Base-by-base conservation (phyloP, 208 protist species). In the Crithidia thermophila region DNA sequence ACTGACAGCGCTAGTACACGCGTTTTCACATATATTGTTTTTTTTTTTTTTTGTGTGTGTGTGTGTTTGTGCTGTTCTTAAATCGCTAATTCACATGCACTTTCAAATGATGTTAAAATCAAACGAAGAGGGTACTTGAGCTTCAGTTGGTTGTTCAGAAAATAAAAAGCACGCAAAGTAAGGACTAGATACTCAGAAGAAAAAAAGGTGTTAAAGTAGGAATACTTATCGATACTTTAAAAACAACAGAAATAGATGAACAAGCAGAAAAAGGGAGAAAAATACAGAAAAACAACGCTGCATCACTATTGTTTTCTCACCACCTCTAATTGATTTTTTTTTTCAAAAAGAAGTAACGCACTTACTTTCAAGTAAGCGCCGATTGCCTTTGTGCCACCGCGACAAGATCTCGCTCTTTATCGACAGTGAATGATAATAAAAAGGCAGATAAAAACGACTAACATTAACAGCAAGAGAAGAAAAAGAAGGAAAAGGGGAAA, bases 191-290 rank as follows among this genome's bases (percentile, higher is more conserved):
- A 10, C 13, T 28, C 31, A 46, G n/a, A 20, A 40, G 39, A 59
- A 23, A 31, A 39, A 62, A 16, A 56, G 6, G 11, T 49, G 28
- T 28, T 20, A 30, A 66, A 7, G 10, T 7, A 63, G 31, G 50
- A 25, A 69, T 36, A 40, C 6, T 16, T 5, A 52, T 13, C n/a
- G n/a, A n/a, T n/a, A n/a, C n/a, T n/a, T n/a, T n/a, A 56, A 31
- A 31, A 56, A 20, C 13, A 20, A 56, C 27, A 31, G 21, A 33
- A 56, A 56, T 7, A 56, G 21, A 56, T 30, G 28, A 56, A 56
- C 8, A 31, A n/a, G n/a, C 4, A 56, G 30, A n/a, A n/a, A n/a
- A n/a, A n/a, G n/a, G n/a, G n/a, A n/a, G 21, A 56, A 56, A 56
- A 56, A 56, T 33, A 31, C 4, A 56, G 30, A n/a, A n/a, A n/a